These are phyloP conservation scores for Vitis labrusca DNA, from an alignment of 164 flowering plant genomes.

Conservation along the genomic window DNA sequence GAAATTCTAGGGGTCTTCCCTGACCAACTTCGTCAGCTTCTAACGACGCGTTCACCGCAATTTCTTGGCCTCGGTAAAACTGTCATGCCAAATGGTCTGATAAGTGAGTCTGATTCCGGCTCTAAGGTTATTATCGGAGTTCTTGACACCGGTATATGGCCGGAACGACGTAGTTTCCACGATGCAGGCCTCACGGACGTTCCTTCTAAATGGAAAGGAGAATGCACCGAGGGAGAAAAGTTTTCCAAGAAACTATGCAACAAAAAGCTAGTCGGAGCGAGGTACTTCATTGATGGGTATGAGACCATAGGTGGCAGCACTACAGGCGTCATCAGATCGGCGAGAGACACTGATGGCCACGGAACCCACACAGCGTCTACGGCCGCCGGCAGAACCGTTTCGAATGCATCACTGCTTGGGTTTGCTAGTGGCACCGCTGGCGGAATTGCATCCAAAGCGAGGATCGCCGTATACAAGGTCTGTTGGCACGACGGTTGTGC, in stretches of 20 bases:
- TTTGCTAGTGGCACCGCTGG: slow-evolving; percentile 42
- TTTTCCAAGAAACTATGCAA: slow-evolving; percentile 42
- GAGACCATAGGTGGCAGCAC: neutral
- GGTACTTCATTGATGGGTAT: slow-evolving; percentile 33
- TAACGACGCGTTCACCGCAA: slow-evolving; percentile 46
- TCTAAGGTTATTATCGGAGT: slow-evolving; percentile 30
- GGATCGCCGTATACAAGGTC: slow-evolving; percentile 55
- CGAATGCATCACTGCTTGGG: slow-evolving; percentile 36
- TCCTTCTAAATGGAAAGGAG: slow-evolving; percentile 53
- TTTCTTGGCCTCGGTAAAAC: slow-evolving; percentile 40
- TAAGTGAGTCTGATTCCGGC: slow-evolving; percentile 42
- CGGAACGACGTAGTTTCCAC: slow-evolving; percentile 49
- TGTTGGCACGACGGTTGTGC: slow-evolving; percentile 42
- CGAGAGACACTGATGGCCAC: slow-evolving; percentile 48
- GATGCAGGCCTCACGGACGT: slow-evolving; percentile 44
- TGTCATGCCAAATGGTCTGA: neutral
- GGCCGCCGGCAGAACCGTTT: slow-evolving; percentile 44
- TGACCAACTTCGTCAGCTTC: slow-evolving; percentile 34
- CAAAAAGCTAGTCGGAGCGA: slow-evolving; percentile 51
- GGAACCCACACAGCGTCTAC: slow-evolving; percentile 70
- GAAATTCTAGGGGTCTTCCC: slow-evolving; percentile 35
- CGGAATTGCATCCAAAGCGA: slow-evolving; percentile 60
- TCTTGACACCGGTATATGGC: slow-evolving; percentile 41
- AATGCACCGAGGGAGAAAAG: slow-evolving; percentile 31
- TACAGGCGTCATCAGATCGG: slow-evolving; percentile 16